phyloP scores from a whole-genome alignment of 2,329 filamentous ascomycete genomes.

The Colletotrichum camelliae region DNA sequence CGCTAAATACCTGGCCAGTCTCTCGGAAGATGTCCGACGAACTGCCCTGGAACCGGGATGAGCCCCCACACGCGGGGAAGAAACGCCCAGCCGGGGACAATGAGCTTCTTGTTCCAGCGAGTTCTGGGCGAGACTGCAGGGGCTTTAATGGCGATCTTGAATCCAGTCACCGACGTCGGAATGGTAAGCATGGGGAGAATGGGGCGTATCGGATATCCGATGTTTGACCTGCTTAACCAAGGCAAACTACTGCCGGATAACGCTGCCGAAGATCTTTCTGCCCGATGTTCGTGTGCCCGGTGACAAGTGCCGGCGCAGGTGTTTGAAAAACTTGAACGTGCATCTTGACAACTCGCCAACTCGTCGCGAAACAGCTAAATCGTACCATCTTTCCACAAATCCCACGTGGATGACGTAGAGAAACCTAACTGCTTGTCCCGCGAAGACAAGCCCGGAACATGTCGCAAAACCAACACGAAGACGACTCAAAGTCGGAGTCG shows the following conservation, averaged over 20 bases:
- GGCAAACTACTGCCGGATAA: background rate
- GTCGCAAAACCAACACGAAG: background rate
- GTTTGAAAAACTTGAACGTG: background rate
- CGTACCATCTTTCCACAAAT: background rate
- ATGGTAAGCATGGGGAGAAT: background rate
- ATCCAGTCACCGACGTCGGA: slow-evolving; percentile 17
- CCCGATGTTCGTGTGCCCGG: background rate
- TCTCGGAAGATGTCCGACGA: background rate
- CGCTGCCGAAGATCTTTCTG: background rate
- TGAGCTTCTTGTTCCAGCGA: background rate
- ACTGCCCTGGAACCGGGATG: background rate
- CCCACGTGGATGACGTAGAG: background rate
- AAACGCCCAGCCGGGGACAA: background rate
- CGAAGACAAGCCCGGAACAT: background rate
- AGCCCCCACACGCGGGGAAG: background rate
- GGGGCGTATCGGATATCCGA: background rate
- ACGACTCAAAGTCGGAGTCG: background rate
- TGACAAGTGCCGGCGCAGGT: background rate
- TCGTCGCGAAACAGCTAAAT: background rate
- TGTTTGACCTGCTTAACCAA: background rate
- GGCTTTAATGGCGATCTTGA: background rate
- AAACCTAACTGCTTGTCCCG: background rate
- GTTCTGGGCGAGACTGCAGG: background rate
- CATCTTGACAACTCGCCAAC: background rate
- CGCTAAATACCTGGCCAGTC: background rate